Evolutionary conservation across 2,329 filamentous ascomycete species (phyloP), one percentile per base, ranked within the genome.

Genomic region (Epichloe hybrida): DNA sequence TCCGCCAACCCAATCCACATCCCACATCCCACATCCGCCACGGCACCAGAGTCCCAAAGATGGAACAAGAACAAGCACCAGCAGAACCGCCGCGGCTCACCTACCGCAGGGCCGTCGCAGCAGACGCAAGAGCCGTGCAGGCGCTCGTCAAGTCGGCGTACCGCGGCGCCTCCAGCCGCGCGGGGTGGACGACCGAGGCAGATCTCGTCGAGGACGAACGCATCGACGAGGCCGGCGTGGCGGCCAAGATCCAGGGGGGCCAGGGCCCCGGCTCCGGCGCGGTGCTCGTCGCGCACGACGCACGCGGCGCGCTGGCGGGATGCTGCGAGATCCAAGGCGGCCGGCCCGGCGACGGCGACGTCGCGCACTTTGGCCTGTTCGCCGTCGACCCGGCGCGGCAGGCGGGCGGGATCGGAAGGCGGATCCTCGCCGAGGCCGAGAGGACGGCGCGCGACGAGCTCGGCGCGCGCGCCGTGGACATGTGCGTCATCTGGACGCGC

Each of bases 111-210:
- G 69, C 69, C 42, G 61, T 60, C 3, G 53, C 60, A 0, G 55
- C 57, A 13, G 68, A 71, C 44, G 56, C 62, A 12, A 51, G 61
- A 7, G 46, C 56, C 11, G 52, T 73, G 27, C 64, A 69, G 21
- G 53, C 62, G 3, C 66, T 75, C 48, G 64, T 74, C 46, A 62
- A 65, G 46, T 66, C 67, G 2, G 71, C 71, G 38, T 75, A 72
- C 61, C 70, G 71, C 52, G 72, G 71, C 48, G 65, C 66, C 2
- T 50, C 59, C 23, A 67, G 64, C 55, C 63, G 66, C 34, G 57
- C 60, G 13, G 72, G 72, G 49, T 74, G 72, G 72, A 74, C 72
- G 13, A 72, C 69, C 4, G 72, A 73, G 54, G 69, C 71, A n/a
- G 68, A 73, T 51, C 62, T 73, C 8, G 56, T 74, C 20, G 59